Evolutionary conservation across 345 rosid genomes (phyloP).

Genomic region (Acer saccharum): DNA sequence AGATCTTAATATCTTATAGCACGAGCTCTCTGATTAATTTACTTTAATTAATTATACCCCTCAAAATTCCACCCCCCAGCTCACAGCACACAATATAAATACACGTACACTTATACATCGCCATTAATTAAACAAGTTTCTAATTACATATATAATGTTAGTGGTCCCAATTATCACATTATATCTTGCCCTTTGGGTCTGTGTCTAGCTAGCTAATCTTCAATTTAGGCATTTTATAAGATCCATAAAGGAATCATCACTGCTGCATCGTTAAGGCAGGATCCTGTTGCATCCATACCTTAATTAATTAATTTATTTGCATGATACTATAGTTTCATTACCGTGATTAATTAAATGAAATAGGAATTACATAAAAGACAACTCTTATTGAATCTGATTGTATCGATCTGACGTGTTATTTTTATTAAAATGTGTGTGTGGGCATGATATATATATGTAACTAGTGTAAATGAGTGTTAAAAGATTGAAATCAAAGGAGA

Average conservation of each 20-base stretch:
- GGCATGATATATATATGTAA: too few species aligned
- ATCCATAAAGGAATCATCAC: slow-evolving; percentile 40
- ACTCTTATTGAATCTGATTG: too few species aligned
- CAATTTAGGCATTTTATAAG: slow-evolving; percentile 34
- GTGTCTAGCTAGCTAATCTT: background rate
- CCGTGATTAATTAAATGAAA: too few species aligned
- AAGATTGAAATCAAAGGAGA: background rate
- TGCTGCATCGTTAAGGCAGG: slow-evolving; percentile 56
- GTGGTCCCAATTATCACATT: slow-evolving; percentile 41
- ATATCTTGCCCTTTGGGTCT: background rate
- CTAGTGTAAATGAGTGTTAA: slow-evolving; percentile 25
- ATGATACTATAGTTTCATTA: too few species aligned
- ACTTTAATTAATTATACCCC: background rate
- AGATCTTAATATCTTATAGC: slow-evolving; percentile 35
- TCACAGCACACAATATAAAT: slow-evolving; percentile 18
- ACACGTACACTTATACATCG: slow-evolving; percentile 1
- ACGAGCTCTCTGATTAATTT: slow-evolving; percentile 34
- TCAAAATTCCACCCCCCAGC: slow-evolving; percentile 9
- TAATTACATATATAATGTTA: slow-evolving; percentile 3
- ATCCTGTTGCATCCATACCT: slow-evolving; percentile 38
- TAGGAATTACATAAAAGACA: too few species aligned
- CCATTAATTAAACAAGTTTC: slow-evolving; percentile 8
- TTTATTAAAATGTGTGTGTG: too few species aligned
- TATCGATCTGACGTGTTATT: too few species aligned
- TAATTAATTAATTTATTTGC: background rate